Evolutionary conservation across 192 early-diverging fungal species (phyloP), one percentile per base, ranked within the genome.

Genomic region (Lobosporangium transversale): DNA sequence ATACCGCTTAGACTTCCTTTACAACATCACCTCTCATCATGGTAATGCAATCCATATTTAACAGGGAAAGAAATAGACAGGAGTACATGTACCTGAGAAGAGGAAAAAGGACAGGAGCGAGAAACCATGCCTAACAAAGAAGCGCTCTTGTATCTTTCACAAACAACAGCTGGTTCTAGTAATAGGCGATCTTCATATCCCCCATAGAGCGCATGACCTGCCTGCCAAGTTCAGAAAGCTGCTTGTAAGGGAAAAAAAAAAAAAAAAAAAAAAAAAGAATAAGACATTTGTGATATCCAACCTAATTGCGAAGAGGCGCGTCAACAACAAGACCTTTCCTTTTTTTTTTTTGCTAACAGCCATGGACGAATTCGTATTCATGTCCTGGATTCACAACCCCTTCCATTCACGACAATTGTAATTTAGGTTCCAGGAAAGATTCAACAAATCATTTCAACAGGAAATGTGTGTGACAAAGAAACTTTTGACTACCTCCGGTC

Each of bases 101-200:
- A n/a, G n/a, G n/a, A n/a, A n/a, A n/a, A n/a, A n/a, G n/a, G n/a
- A n/a, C n/a, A n/a, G n/a, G n/a, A n/a, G n/a, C n/a, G n/a, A n/a
- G n/a, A n/a, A n/a, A n/a, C n/a, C n/a, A n/a, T n/a, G n/a, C n/a
- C n/a, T n/a, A n/a, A n/a, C n/a, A n/a, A n/a, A n/a, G n/a, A n/a
- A n/a, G n/a, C n/a, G n/a, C n/a, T n/a, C n/a, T n/a, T n/a, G n/a
- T n/a, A n/a, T n/a, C 50, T 35, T 30, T 53, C 61, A 47, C 35
- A 33, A 32, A 50, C 23, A 23, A 45, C 31, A 89, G 93, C 81
- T 97, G 23, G 90, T 95, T 58, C 87, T 98, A 26, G 92, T 88
- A 52, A 90, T 98, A 70, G 96, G 96, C 58, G 96, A 99, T 81
- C 86, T 97, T 59, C 94, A 98, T 85, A 94, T 99, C 81, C 97